Conservation (phyloP, 1,139 yeast genomes). For the Geotrichum cucujoidarum region DNA sequence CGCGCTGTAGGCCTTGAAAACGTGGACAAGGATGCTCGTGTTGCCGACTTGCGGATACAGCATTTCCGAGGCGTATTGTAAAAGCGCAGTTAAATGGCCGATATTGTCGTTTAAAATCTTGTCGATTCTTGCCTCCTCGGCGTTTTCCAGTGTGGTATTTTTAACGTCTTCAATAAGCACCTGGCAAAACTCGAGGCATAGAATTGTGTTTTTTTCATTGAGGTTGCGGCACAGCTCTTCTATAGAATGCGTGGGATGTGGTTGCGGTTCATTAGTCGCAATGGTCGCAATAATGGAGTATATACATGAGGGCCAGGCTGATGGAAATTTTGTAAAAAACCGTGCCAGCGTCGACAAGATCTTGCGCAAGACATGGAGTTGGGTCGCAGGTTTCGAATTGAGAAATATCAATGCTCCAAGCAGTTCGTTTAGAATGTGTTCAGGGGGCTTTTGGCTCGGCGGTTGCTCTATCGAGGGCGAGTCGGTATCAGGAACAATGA, state of each 20-base stretch:
- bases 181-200: constrained; percentile 27
- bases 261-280: constrained; percentile 2
- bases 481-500: background rate
- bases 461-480: background rate
- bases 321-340: constrained; percentile 33
- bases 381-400: constrained; percentile 19
- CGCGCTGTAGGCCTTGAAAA: constrained; percentile 15
- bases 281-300: constrained; percentile 22
- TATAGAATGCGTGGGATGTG: constrained; percentile 2
- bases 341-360: constrained; percentile 34
- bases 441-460: background rate
- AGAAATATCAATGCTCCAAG: constrained; percentile 28
- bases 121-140: constrained; percentile 10
- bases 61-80: constrained; percentile 9
- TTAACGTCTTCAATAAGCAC: constrained; percentile 29
- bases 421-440: constrained; percentile 28
- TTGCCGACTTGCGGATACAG: constrained; percentile 6
- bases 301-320: constrained; percentile 32
- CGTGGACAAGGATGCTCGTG: constrained; percentile 9
- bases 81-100: constrained; percentile 1
- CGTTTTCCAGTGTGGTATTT: constrained; percentile 8
- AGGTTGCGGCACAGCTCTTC: constrained; percentile 8
- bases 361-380: constrained; percentile 34
- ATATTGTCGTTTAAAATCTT: constrained; percentile 8
- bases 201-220: constrained; percentile 7